These are phyloP conservation scores for Aspergillus kassunensis DNA, from an alignment of 495 filamentous ascomycete species.

Conservation along the genomic window DNA sequence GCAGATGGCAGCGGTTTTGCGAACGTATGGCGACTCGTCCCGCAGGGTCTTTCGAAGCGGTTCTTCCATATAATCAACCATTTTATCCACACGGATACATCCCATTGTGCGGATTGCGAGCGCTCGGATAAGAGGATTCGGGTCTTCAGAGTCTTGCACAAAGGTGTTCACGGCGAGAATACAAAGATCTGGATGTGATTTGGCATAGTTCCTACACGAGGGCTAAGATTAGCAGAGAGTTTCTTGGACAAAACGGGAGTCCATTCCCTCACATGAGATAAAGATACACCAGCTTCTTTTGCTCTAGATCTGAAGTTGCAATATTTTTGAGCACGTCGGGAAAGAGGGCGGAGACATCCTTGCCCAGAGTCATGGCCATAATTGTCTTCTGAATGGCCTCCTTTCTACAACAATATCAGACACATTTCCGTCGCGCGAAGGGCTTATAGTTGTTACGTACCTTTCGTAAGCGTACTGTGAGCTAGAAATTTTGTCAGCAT, in stretches of 20 bases:
- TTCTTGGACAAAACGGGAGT: neutral
- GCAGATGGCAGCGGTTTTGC: conserved; percentile 96
- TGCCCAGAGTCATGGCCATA: conserved; percentile 98
- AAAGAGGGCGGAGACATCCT: conserved; percentile 96
- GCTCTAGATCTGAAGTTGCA: conserved; percentile 88
- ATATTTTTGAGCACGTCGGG: conserved; percentile 99
- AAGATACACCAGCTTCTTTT: conserved; percentile 99
- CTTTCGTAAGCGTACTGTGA: conserved; percentile 99
- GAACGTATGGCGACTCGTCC: conserved; percentile 97
- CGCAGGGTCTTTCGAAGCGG: conserved; percentile 92
- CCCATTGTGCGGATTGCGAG: conserved; percentile 99
- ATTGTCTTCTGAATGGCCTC: conserved; percentile 99
- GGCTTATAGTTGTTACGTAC: conserved; percentile 36
- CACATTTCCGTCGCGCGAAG: neutral
- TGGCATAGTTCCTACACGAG: conserved; percentile 87
- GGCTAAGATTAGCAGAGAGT: conserved; percentile 12
- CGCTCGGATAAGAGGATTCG: conserved; percentile 91
- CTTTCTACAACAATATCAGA: conserved; percentile 57
- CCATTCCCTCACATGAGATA: conserved; percentile 78
- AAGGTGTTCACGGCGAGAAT: conserved; percentile 99
- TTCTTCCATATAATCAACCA: conserved; percentile 99
- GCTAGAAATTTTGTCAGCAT: conserved; percentile 35
- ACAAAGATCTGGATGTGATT: conserved; percentile 97
- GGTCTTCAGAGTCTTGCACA: conserved; percentile 98
- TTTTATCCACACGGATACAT: conserved; percentile 97